Percentiles rank a stretch among this genome's conserved stretches.
Conservation (phyloP, 352 stramenopile genomes). For the Globisporangium nunn region DNA sequence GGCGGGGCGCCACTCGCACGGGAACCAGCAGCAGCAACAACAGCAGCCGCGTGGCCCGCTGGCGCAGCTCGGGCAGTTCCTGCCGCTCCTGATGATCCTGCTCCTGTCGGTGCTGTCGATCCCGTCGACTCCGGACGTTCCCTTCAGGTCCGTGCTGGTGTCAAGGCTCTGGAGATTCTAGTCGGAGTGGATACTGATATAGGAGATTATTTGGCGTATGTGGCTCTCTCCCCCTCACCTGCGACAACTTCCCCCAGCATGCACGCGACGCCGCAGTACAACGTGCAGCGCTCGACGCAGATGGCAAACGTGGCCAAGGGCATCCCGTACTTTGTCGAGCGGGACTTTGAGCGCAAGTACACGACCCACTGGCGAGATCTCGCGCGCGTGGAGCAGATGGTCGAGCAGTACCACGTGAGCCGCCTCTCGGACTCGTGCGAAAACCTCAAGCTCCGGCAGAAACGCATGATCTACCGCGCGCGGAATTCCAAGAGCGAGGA, state of each 20-base stretch:
- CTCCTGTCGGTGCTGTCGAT: conserved; percentile 78
- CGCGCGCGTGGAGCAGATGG: conserved; percentile 78
- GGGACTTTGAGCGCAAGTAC: conserved; percentile 83
- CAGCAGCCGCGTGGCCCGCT: conserved; percentile 33
- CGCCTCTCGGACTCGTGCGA: conserved; percentile 72
- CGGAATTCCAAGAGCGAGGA: conserved; percentile 72
- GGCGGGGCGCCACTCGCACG: conserved; percentile 3
- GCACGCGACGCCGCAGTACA: conserved; percentile 67
- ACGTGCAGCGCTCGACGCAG: conserved; percentile 64
- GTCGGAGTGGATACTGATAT: not conserved
- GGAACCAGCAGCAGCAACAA: conserved; percentile 19
- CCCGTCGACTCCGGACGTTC: conserved; percentile 54
- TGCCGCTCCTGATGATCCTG: conserved; percentile 84
- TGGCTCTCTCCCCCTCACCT: not conserved
- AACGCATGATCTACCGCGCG: conserved; percentile 83
- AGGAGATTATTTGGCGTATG: not conserved
- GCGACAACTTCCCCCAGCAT: conserved; percentile 26
- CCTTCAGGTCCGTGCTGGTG: conserved; percentile 45
- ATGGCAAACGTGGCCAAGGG: conserved; percentile 80
- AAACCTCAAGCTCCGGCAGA: conserved; percentile 78
- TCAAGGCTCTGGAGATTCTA: too few relatives aligned
- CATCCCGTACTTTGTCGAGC: conserved; percentile 85
- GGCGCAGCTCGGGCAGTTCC: conserved; percentile 66
- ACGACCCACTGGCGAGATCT: conserved; percentile 82
- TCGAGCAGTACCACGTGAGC: conserved; percentile 74